A percentile compares a stretch with the other conserved stretches of the same genome.
Conservation (phyloP, 306 rosid species). For the Prunus salicina region DNA sequence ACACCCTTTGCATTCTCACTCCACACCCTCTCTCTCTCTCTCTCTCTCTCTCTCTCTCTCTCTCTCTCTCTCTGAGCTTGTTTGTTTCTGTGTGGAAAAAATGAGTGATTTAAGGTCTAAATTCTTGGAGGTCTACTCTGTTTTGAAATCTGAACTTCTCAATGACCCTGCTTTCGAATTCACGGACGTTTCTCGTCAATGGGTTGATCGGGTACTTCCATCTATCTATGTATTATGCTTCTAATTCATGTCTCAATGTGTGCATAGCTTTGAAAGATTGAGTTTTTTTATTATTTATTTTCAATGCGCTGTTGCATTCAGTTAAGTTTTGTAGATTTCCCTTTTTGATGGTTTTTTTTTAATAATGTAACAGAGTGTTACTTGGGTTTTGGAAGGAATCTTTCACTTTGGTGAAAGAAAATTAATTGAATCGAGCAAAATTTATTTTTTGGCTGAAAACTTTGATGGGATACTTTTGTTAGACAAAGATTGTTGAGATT, state of each 20-base stretch:
- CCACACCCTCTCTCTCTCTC: neutral
- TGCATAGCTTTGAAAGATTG: neutral
- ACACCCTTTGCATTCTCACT: neutral
- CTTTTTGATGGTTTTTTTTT: neutral
- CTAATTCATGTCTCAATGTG: neutral
- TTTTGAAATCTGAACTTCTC: conserved; percentile 47
- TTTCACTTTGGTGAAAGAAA: neutral
- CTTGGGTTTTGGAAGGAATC: neutral
- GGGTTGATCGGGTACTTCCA: conserved; percentile 37
- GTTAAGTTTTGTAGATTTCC: neutral
- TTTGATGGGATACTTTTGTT: neutral
- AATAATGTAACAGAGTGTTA: neutral
- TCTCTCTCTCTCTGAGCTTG: neutral
- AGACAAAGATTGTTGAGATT: neutral
- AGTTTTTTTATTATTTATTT: neutral
- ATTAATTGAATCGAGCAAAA: neutral
- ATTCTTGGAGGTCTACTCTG: conserved; percentile 43
- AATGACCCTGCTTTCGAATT: conserved; percentile 48
- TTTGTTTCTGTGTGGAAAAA: neutral
- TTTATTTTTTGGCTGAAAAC: neutral
- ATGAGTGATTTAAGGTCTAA: conserved; percentile 39
- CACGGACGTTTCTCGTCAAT: conserved; percentile 47
- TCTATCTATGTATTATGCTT: neutral
- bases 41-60: neutral
- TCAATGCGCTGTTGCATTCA: neutral